These are phyloP conservation scores for Golubevia sp. DNA, from an alignment of 1,284 basidiomycete genomes.

Conservation along the genomic window DNA sequence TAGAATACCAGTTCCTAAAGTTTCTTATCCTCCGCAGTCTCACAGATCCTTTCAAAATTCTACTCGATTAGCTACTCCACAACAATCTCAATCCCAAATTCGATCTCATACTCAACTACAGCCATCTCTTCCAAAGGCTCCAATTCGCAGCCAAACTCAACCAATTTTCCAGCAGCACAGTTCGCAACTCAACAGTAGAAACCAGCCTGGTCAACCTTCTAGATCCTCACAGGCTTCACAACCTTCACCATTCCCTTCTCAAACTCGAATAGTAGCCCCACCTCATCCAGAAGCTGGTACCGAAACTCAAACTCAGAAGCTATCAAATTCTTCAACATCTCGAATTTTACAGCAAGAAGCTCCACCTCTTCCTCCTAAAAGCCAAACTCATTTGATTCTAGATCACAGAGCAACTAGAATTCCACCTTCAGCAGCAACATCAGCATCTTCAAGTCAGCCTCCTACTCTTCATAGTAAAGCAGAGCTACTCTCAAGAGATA, in stretches of 20 bases:
- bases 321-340: too few species aligned
- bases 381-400: background rate
- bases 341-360: too few species aligned
- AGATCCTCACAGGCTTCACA: too few species aligned
- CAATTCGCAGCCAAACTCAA: too few species aligned
- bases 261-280: too few species aligned
- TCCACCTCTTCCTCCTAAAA: background rate
- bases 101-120: background rate
- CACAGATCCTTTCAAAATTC: background rate
- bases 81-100: background rate
- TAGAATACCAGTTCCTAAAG: background rate
- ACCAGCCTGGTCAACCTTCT: too few species aligned
- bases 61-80: background rate
- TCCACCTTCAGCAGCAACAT: background rate
- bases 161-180: background rate
- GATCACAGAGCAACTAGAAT: background rate
- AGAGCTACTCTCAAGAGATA: background rate
- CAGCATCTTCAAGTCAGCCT: background rate
- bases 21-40: background rate
- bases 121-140: too few species aligned
- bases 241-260: too few species aligned
- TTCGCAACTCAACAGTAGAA: too few species aligned
- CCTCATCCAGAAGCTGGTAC: too few species aligned
- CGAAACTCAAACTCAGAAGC: too few species aligned
- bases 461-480: background rate